Evolutionary conservation across 305 asterid genomes (phyloP), one percentile per base, ranked within the genome.

Genomic region (Fraxinus baroniana): DNA sequence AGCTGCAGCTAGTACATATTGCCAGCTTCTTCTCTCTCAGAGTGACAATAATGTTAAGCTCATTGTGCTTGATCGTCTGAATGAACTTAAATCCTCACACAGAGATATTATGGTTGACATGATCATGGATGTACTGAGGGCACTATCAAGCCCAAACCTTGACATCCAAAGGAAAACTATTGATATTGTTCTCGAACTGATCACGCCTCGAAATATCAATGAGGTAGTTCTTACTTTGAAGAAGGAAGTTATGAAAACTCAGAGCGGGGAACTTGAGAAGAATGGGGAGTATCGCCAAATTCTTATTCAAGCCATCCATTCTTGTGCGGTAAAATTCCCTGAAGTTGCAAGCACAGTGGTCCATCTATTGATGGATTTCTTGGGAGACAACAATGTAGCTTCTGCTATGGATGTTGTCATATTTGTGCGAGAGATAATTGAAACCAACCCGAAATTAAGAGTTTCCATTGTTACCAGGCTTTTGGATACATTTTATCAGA

Each of bases 311-410:
- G 91, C 92, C 77, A 96, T 96, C 79, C 99, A 96, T 91, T 94
- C 95, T n/a, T 96, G 98, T 86, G 98, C 98, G 10, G 90, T 96
- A 79, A 96, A 94, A 90, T 96, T 92, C 91, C 97, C 98, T 10
- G 99, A 94, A 85, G 98, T 96, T n/a, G 99, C 99, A 72, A 96
- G 98, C 90, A 94, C 98, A 10, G 99, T 96, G 66, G 98, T 96
- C 55, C 99, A 94, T 84, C 87, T 96, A 52, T 89, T 96, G 90
- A 94, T 96, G 98, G 99, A 96, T 89, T 96, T 96, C 92, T 87
- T 94, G 92, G 98, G 98, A 80, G 99, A 96, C 90, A 94, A 81
- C 94, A 96, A 96, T 66, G 93, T 93, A 24, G 98, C 99, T 77
- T 96, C 99, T 86, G 98, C 98, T 9, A 85, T 96, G 90, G 98